Base-by-base conservation (phyloP, 192 early-diverging fungal genomes). In the Chytriomyces confervae region DNA sequence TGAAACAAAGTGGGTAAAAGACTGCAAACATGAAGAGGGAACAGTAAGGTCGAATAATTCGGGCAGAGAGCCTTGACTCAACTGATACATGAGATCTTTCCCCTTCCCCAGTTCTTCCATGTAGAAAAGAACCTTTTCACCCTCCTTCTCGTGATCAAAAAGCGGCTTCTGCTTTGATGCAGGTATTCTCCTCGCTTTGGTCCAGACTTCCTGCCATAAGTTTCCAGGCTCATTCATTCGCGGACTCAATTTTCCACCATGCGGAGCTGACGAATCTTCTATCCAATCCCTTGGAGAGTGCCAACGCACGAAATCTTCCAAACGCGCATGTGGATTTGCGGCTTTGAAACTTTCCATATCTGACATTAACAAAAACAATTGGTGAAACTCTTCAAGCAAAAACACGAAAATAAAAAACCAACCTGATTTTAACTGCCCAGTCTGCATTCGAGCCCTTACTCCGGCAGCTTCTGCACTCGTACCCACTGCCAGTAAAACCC, bases 311-410 rank as follows among this genome's bases (percentile, higher is more conserved):
- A 97, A 97, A 63, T 97, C 96, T 7, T 91, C 94, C 46, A 97
- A 70, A 2, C 76, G 77, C 63, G 89, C 88, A 11, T 87, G 84
- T 0, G 96, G 94, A 77, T 97, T 97, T 8, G 96, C 96, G 5
- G 96, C 96, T 77, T 97, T 97, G 82, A 97, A 97, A 16, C 94
- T 91, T 76, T 93, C 86, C 95, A 97, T 95, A 77, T 97, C 95
- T 72, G 82, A 13, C 80, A 62, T n/a, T 47, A 2, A 36, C 36
- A 36, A 36, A 36, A 36, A 36, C 4, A 36, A 36, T 36, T 36
- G 36, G 36, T 36, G 36, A 36, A 36, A 36, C 36, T 36, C 36
- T 36, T 36, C 36, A 36, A 36, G 36, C 0, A 36, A 36, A 36
- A 36, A 36, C 36, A 36, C 36, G 36, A 16, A 50, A 16, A 66